Base-by-base conservation (phyloP, 352 stramenopile genomes). In the Peronospora belbahrii region DNA sequence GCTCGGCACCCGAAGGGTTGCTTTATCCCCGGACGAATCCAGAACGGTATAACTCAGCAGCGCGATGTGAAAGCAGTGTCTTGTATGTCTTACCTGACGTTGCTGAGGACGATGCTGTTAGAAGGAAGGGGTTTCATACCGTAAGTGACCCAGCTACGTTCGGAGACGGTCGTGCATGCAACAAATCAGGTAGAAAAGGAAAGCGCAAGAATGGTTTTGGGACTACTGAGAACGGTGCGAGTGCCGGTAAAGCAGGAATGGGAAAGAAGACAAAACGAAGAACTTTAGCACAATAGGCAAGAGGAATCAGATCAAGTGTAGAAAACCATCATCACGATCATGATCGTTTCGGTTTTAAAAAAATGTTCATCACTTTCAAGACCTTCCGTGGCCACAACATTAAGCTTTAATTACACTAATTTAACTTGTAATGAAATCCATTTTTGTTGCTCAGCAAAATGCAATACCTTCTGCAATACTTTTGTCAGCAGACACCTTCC, bases 1-100 rank as follows among this genome's bases (percentile, higher is more conserved):
- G 78, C 52, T 86, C 73, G n/a, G 78, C 75, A 18, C 77, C 77
- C 0, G 68, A 89, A 44, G 68, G 77, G 1, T 48, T 40, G n/a
- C 33, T 67, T 8, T 51, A 62, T 9, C 33, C 53, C 18, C 57
- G 58, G 25, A 22, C 19, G 2, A 59, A 56, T n/a, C 31, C 17
- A 27, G 51, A 62, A 4, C 42, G 25, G 5, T 19, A 46, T 4
- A 39, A 39, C 19, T 44, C 32, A 13, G 25, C 50, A 36, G 5
- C 39, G 6, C 32, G 31, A 35, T 19, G 15, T 28, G 33, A 41
- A 19, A 28, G 23, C 1, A 47, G 28, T 31, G 41, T 4, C 6
- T 17, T 19, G n/a, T 33, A n/a, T 18, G 37, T 11, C 33, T 32
- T 23, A 18, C 30, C 10, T 1, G 35, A 28, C n/a, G 0, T 15